Evolutionary conservation across 352 stramenopile genomes (phyloP).

Genomic region (Phytophthora pluvialis): DNA sequence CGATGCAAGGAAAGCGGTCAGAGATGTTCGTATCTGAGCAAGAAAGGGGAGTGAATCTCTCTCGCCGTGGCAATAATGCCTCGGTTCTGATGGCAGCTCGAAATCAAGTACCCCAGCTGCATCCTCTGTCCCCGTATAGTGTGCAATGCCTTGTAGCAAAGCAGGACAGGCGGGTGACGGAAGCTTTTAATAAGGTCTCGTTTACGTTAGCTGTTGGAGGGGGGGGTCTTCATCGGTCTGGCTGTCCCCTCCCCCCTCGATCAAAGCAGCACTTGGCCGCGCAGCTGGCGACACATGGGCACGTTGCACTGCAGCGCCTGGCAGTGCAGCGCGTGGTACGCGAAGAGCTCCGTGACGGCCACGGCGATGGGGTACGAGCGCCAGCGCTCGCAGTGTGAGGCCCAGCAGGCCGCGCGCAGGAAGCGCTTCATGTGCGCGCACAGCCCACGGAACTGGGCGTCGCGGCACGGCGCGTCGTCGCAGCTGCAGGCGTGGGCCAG

Average conservation of each 20-base stretch:
- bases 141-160: no score
- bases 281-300: conserved; percentile 48
- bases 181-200: no score
- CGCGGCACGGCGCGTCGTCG: conserved; percentile 44
- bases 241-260: neutral
- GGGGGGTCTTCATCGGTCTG: no score
- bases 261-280: conserved; percentile 42
- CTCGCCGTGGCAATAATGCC: no score
- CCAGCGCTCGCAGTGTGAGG: conserved; percentile 61
- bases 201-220: neutral
- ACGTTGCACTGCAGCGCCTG: conserved; percentile 44
- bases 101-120: no score
- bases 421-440: conserved; percentile 74
- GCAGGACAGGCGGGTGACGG: no score
- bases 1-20: no score
- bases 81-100: no score
- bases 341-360: conserved; percentile 54
- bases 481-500: conserved; percentile 67
- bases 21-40: no score
- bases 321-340: conserved; percentile 59
- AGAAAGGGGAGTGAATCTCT: no score
- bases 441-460: conserved; percentile 38
- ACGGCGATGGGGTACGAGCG: conserved; percentile 37
- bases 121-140: no score
- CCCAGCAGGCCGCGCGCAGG: conserved; percentile 61